Evolutionary conservation across 352 stramenopile genomes (phyloP).

Genomic region (Phytophthora gonapodyides): DNA sequence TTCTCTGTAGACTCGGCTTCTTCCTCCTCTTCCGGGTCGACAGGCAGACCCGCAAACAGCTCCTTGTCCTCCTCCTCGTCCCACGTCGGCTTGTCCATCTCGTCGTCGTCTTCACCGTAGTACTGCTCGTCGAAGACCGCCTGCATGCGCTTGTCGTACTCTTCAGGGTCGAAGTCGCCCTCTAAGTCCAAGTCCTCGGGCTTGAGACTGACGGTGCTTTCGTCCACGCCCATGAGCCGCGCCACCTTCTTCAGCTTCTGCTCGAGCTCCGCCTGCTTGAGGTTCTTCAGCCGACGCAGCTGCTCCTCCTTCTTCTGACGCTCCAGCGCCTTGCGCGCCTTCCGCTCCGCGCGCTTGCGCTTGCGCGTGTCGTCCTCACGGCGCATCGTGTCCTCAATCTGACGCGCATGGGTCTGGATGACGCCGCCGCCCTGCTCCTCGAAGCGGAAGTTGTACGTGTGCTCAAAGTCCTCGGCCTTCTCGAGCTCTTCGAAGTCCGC

Average conservation of each 20-base stretch:
- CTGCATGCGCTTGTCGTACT: conserved; percentile 97
- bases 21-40: conserved; percentile 63
- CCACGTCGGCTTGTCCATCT: conserved; percentile 80
- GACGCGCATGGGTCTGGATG: conserved; percentile 86
- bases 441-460: conserved; percentile 99
- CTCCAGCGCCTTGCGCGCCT: conserved; percentile 95
- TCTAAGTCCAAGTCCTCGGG: conserved; percentile 91
- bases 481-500: conserved; percentile 93
- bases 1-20: conserved; percentile 28
- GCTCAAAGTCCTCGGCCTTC: conserved; percentile 97
- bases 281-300: conserved; percentile 97
- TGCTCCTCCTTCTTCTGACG: conserved; percentile 97
- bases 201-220: conserved; percentile 52
- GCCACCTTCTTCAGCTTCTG: conserved; percentile 93
- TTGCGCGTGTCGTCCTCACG: conserved; percentile 97
- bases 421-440: conserved; percentile 94
- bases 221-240: conserved; percentile 71
- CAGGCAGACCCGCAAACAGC: conserved; percentile 75
- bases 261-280: conserved; percentile 97
- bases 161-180: conserved; percentile 96
- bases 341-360: conserved; percentile 93
- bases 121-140: conserved; percentile 98
- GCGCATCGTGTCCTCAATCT: conserved; percentile 91
- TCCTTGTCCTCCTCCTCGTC: conserved; percentile 86
- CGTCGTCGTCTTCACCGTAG: conserved; percentile 90